Evolutionary conservation across 768 basidiomycete species (phyloP), one percentile per base, ranked within the genome.

Genomic region (Suillus paluster): DNA sequence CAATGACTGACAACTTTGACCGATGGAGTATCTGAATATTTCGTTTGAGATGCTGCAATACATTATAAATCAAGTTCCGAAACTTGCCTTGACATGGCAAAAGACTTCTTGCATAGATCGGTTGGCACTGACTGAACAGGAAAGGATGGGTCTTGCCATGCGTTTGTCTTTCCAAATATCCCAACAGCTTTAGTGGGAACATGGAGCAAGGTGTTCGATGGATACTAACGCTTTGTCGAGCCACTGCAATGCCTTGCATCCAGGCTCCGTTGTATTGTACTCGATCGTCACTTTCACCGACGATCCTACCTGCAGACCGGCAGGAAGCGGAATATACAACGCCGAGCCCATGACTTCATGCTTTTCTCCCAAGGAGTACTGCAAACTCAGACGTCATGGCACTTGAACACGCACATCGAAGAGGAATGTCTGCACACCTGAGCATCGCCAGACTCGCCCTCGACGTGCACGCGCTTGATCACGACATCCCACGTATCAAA

Each of bases 41-140:
- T 33, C 54, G 39, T 38, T 27, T 39, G 39, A 41, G 17, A 17
- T 21, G 23, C 23, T 39, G 5, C 15, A 15, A 23, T 9, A 39
- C 25, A 12, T 15, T 57, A 30, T 57, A 23, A 58, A 9, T 23
- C 15, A 7, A 7, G 21, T 50, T 48, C 27, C 25, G 46, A 41
- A 50, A 55, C 41, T 34, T 45, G 86, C 90, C 90, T 83, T 96
- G 94, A 61, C 94, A 70, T 3, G 95, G 95, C 1, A 85, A 83
- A 45, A 97, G 75, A 4, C 88, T 83, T 33, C 95, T 86, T 3
- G 91, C 91, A 70, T 96, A 90, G 66, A 95, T 97, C 4, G 96
- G 93, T 66, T 97, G 95, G 69, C 91, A 93, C 69, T 97, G 96
- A 63, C 92, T 94, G 79, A 95, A 98, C 17, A 98, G 75, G 76